Conservation (phyloP, 441 rosid genomes). For the Sinapis alba region DNA sequence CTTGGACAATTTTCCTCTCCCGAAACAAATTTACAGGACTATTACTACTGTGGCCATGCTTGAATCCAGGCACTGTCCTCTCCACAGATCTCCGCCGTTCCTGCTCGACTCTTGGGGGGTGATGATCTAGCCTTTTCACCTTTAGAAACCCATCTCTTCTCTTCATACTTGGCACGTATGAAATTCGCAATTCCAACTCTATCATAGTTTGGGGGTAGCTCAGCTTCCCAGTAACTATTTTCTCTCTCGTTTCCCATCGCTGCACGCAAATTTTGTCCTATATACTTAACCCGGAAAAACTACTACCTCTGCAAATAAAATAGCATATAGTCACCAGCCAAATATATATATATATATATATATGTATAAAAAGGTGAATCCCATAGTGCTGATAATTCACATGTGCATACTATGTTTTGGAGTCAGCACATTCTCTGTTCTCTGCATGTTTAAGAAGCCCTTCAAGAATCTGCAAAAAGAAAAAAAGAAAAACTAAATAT, state of each 20-base stretch:
- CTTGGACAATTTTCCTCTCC: slow-evolving; percentile 57
- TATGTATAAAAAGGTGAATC: neutral
- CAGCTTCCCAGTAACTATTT: slow-evolving; percentile 99
- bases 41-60: slow-evolving; percentile 48
- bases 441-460: slow-evolving; percentile 88
- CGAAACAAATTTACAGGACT: slow-evolving; percentile 62
- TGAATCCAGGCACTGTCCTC: slow-evolving; percentile 53
- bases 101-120: slow-evolving; percentile 55
- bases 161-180: slow-evolving; percentile 99
- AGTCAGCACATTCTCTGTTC: slow-evolving; percentile 91
- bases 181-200: slow-evolving; percentile 99
- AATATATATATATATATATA: too few relatives aligned
- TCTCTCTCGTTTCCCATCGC: slow-evolving; percentile 99
- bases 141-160: slow-evolving; percentile 87
- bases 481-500: slow-evolving; percentile 14
- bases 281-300: slow-evolving; percentile 9
- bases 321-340: slow-evolving; percentile 26
- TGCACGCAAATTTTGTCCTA: slow-evolving; percentile 41
- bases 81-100: slow-evolving; percentile 67
- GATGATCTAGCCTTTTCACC: slow-evolving; percentile 69
- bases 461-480: slow-evolving; percentile 66
- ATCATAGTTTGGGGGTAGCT: slow-evolving; percentile 91
- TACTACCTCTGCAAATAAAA: slow-evolving; percentile 70
- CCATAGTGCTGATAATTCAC: slow-evolving; percentile 1
- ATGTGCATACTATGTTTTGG: slow-evolving; percentile 62